These are phyloP conservation scores for Hygrocybe coccinea DNA, from an alignment of 768 basidiomycete species.

Conservation along the genomic window DNA sequence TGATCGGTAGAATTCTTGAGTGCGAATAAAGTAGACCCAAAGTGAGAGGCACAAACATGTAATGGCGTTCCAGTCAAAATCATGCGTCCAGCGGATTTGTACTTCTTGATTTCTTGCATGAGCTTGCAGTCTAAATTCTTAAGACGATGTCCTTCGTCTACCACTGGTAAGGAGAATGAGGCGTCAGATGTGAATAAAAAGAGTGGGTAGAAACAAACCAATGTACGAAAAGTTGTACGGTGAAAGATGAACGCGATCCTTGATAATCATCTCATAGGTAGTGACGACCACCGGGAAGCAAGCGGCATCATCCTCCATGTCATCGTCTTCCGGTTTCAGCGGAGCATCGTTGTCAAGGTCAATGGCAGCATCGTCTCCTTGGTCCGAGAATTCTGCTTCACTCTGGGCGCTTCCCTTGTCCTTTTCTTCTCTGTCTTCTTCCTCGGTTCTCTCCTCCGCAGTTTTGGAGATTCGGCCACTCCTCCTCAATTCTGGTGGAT, in stretches of 20 bases:
- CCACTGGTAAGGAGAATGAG: conserved; percentile 68
- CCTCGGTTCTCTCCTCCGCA: conserved; percentile 11
- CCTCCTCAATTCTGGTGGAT: no score
- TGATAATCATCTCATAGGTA: conserved; percentile 91
- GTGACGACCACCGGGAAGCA: conserved; percentile 79
- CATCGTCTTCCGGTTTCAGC: not conserved
- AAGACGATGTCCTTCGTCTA: conserved; percentile 91
- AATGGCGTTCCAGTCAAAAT: conserved; percentile 95
- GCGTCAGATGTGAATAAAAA: conserved; percentile 74
- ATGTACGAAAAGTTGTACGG: conserved; percentile 41
- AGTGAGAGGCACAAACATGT: conserved; percentile 58
- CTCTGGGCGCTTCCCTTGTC: conserved; percentile 11
- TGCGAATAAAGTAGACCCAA: not conserved
- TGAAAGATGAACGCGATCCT: conserved; percentile 57
- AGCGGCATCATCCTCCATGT: not conserved
- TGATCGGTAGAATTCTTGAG: conserved; percentile 30
- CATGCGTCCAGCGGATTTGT: conserved; percentile 79
- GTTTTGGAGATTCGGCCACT: no score
- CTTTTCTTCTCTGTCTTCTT: conserved; percentile 16
- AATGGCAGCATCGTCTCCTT: conserved; percentile 9
- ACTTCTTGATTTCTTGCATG: conserved; percentile 86
- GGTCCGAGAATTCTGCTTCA: not conserved
- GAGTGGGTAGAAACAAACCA: conserved; percentile 81
- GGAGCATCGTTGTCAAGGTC: conserved; percentile 10
- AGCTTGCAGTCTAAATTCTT: conserved; percentile 93